phyloP scores from a whole-genome alignment of 352 stramenopile species.

The Globisporangium radiosum region DNA sequence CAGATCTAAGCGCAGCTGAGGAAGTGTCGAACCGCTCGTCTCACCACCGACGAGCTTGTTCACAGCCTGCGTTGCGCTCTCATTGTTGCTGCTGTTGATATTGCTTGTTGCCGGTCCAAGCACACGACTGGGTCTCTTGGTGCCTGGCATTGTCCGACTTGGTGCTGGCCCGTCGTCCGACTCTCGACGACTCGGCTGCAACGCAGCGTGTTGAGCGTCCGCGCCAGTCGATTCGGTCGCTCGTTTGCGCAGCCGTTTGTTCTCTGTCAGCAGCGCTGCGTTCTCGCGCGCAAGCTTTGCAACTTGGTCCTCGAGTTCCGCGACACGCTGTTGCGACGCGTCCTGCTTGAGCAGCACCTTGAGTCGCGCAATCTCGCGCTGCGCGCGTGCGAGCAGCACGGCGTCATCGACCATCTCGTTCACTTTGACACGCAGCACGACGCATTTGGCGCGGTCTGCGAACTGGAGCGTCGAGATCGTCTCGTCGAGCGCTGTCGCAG shows the following conservation, averaged over 20 bases:
- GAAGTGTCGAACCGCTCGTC: neutral
- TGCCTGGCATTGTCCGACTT: neutral
- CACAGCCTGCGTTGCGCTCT: neutral
- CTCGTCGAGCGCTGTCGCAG: constrained; percentile 72
- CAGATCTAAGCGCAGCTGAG: neutral
- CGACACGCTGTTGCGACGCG: constrained; percentile 21
- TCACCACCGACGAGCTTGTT: neutral
- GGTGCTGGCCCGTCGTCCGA: neutral
- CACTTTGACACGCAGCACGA: constrained; percentile 64
- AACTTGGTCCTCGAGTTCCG: constrained; percentile 40
- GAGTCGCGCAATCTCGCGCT: constrained; percentile 60
- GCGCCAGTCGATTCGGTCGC: neutral
- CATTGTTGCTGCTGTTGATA: neutral
- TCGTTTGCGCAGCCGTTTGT: constrained; percentile 38
- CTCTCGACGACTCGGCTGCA: constrained; percentile 17
- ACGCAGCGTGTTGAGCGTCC: constrained; percentile 8
- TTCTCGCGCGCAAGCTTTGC: constrained; percentile 35
- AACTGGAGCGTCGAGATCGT: constrained; percentile 90
- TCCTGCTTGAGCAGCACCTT: constrained; percentile 54
- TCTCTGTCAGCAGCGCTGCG: constrained; percentile 32
- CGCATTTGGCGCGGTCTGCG: constrained; percentile 75
- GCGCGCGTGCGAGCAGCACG: constrained; percentile 62
- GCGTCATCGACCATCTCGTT: constrained; percentile 84
- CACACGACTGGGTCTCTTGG: constrained; percentile 2
- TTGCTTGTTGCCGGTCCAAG: neutral